Evolutionary conservation across 306 rosid species (phyloP), one percentile per base, ranked within the genome.

Genomic region (Fagus crenata): DNA sequence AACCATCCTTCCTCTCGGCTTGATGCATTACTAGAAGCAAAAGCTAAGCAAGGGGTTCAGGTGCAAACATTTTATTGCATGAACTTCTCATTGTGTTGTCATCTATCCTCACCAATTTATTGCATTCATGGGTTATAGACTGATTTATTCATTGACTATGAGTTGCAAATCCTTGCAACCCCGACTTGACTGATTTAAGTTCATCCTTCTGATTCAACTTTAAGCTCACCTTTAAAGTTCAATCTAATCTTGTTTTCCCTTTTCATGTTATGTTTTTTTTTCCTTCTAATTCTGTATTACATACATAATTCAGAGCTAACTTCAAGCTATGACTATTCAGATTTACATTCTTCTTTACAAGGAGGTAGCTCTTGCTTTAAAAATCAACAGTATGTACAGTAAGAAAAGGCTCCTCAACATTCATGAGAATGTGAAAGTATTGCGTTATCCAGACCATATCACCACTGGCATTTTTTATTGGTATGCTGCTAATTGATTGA

Each of bases 1-100:
- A 71, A 86, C 58, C 88, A 89, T 78, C 91, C 97, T 81, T 91
- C 93, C 65, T 85, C 96, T 76, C 87, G 92, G 85, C 97, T 95
- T 75, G 99, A 95, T 84, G 80, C 86, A 81, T 82, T 95, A 81
- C 80, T 95, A 81, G 99, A 95, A 88, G 93, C 89, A 78, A 95
- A 95, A 82, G 99, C 99, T 77, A 95, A 79, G 89, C 90, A 92
- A 88, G 99, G 99, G 80, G 93, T 95, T 72, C 97, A 95, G 99
- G 99, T 95, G 85, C 53, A 75, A 15, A 39, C 55, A 46, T 22
- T 22, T 22, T 22, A 22, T 22, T 22, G 28, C 28, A 22, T 22
- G 28, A 22, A 22, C 28, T 53, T n/a, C 56, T 58, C 65, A 22
- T 8, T 28, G 9, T 28, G 69, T 36, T 5, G 69, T 4, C 42